Percentiles rank a stretch among this genome's conserved stretches.
Evolutionary conservation across 805 yeast species (phyloP).

Genomic region (Candida oleophila): DNA sequence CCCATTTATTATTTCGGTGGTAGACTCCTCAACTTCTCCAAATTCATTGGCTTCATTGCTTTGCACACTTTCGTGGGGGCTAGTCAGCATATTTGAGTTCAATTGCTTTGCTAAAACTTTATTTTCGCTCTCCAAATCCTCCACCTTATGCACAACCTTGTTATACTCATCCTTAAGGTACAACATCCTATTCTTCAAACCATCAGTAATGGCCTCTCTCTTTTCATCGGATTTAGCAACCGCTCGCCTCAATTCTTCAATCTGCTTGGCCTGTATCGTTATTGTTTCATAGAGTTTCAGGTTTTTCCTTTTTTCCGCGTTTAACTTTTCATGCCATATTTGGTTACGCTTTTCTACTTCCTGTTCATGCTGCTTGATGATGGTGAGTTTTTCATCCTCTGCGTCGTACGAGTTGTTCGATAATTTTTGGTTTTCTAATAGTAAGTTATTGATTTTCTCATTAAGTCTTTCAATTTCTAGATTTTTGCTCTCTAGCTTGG

Average conservation of each 20-base stretch:
- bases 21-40: slow-evolving; percentile 3
- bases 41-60: background rate
- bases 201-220: slow-evolving; percentile 1
- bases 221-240: background rate
- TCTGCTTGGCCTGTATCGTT: background rate
- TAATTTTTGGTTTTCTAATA: slow-evolving; percentile 7
- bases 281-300: background rate
- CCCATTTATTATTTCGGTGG: slow-evolving; percentile 3
- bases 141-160: background rate
- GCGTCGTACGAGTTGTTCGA: slow-evolving; percentile 1
- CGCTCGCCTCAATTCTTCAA: background rate
- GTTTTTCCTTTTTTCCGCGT: background rate
- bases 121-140: slow-evolving; percentile 2
- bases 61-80: background rate
- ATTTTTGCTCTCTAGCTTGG: slow-evolving; percentile 6
- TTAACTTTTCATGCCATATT: background rate
- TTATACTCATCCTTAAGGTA: slow-evolving; percentile 2
- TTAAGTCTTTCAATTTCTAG: slow-evolving; percentile 4
- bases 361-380: slow-evolving; percentile 3
- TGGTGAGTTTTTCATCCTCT: slow-evolving; percentile 2
- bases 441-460: slow-evolving; percentile 1
- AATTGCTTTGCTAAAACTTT: background rate
- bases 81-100: background rate
- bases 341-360: background rate
- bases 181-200: background rate